Base-by-base conservation (phyloP, 2,329 filamentous ascomycete species). In the Thielaviopsis musarum region DNA sequence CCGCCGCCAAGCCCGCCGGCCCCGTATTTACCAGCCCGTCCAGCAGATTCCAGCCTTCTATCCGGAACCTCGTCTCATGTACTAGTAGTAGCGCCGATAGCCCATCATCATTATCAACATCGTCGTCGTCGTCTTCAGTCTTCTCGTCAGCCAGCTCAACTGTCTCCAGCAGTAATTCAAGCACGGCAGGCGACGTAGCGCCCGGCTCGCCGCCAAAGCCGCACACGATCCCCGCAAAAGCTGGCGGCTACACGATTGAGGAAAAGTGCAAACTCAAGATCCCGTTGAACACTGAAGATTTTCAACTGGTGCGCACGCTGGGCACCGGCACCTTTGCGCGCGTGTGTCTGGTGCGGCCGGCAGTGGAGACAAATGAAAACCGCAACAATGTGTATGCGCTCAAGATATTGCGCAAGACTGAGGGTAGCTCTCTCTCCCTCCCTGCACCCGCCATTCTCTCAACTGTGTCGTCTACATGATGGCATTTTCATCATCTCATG, bases 321-420 rank as follows among this genome's bases (percentile, higher is more conserved):
- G 87, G 84, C 63, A 91, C 87, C 49, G 87, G 86, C 64, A 90
- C 86, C 13, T 93, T 93, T 74, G 88, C 88, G 64, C 79, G 88
- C 64, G 88, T 93, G 53, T 90, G 85, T 75, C 80, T 91, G 62
- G 86, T 88, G 57, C 82, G 81, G 62, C 79, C 87, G 45, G 77
- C 79, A 51, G 76, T 77, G 64, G 74, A 75, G 51, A 68, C 70
- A 51, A 68, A 77, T 22, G 73, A 73, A 45, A 80, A 84, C 65
- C 74, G 75, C 63, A 75, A 78, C 67, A 79, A 82, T 65, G 85
- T 91, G n/a, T 91, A 84, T 70, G 87, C 87, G 53, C 77, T 91
- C 66, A 91, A 91, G 76, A 88, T 90, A 59, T 71, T 91, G 64
- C 82, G 86, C 63, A 85, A 85, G 68, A 77, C 80, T 59, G 78